Conservation (phyloP, 768 basidiomycete species). For the Lactarius evosmus region DNA sequence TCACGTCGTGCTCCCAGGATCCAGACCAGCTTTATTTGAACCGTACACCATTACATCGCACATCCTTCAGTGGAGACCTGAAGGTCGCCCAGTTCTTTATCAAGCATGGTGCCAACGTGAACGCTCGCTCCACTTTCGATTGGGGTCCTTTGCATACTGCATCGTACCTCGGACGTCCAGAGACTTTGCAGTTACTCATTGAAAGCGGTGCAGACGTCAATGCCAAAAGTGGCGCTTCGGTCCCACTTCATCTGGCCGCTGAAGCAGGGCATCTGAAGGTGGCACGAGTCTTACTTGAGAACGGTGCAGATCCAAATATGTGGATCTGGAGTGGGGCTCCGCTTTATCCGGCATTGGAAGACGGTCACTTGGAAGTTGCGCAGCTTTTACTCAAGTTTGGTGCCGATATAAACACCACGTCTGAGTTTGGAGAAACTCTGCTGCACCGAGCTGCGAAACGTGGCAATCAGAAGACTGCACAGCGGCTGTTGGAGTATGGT, state of each 20-base stretch:
- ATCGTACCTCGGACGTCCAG: not conserved
- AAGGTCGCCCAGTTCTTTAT: not conserved
- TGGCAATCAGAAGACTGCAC: not conserved
- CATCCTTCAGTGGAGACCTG: not conserved
- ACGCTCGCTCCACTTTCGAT: not conserved
- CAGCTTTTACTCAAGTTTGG: not conserved
- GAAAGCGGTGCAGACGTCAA: not conserved
- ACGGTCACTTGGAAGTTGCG: not conserved
- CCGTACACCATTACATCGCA: not conserved
- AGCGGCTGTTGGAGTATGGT: not conserved
- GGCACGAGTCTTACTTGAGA: not conserved
- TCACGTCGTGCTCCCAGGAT: not conserved
- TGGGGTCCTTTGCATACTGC: not conserved
- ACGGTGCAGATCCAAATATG: not conserved
- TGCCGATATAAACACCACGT: not conserved
- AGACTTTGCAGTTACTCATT: not conserved
- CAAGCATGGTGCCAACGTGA: slow-evolving; percentile 1
- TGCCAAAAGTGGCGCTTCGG: too few species aligned
- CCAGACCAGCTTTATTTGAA: too few species aligned
- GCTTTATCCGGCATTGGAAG: not conserved
- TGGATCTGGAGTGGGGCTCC: not conserved
- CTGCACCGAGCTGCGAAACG: not conserved
- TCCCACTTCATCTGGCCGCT: not conserved
- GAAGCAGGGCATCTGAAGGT: not conserved
- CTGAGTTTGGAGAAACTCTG: not conserved